Base-by-base conservation (phyloP, 2,329 filamentous ascomycete genomes). In the Aspergillus chevalieri region DNA sequence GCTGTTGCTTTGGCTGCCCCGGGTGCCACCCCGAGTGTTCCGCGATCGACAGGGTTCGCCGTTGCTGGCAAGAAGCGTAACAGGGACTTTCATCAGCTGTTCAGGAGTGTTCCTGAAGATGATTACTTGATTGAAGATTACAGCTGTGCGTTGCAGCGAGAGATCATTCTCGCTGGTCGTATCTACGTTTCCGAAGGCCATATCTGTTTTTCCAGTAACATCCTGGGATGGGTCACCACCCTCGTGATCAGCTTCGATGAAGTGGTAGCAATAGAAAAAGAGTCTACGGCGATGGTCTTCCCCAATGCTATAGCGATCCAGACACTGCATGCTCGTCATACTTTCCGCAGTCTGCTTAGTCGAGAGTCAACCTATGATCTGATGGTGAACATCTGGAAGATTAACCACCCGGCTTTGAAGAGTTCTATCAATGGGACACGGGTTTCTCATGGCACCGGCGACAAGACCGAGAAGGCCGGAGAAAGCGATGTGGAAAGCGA, bases 61-160 rank as follows among this genome's bases (percentile, higher is more conserved):
- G 90, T 97, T 56, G 93, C 93, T 44, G 94, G 88, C 66, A 95
- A 94, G 68, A 96, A 93, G 73, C 83, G 94, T 49, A 98, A 98
- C 70, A 83, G 89, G 44, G 93, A 97, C 64, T 98, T 97, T 62
- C 93, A 98, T 68, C 81, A 81, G 51, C 74, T 95, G 2, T 98
- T 98, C 76, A 87, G 93, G 70, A 97, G 91, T 65, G 93, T 98
- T 0, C 93, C 94, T 1, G 92, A 97, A 57, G 93, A 98, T 62
- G 93, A 98, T 68, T 96, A 95, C 65, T 78, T 98, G 22, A 97
- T 98, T 57, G 93, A 98, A 65, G 93, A 98, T 68, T 98, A 97
- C 69, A 96, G 93, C 68, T 96, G 93, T 66, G 93, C 93, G 3
- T 70, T 98, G 51, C 93, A 98, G 69, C 84, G 91, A 57, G 94